Conservation (phyloP, 2,329 filamentous ascomycete genomes). For the Trichoderma semiorbis region DNA sequence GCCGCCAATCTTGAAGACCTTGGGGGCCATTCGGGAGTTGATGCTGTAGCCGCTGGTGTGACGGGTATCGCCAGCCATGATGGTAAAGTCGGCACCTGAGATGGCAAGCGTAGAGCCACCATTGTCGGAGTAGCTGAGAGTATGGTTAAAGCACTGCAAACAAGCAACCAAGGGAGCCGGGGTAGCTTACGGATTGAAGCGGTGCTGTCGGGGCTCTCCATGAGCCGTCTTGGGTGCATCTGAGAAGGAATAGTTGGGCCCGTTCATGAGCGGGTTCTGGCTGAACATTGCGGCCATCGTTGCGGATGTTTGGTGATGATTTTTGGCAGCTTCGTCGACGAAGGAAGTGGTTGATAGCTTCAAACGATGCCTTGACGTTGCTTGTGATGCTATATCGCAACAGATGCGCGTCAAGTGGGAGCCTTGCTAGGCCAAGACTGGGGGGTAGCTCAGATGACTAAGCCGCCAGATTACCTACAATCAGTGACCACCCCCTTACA, state of each 20-base stretch:
- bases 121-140: conserved; percentile 88
- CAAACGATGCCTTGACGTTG: conserved; percentile 15
- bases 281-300: conserved; percentile 66
- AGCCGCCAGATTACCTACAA: conserved; percentile 23
- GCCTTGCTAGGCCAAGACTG: conserved; percentile 41
- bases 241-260: conserved; percentile 66
- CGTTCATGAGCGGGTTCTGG: conserved; percentile 66
- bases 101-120: conserved; percentile 95
- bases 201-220: conserved; percentile 66
- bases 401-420: conserved; percentile 45
- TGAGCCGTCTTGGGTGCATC: conserved; percentile 53
- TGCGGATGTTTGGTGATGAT: conserved; percentile 20
- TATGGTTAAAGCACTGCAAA: neutral
- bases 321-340: neutral
- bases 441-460: conserved; percentile 42
- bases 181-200: conserved; percentile 80
- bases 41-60: conserved; percentile 97
- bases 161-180: neutral
- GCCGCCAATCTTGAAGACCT: conserved; percentile 96
- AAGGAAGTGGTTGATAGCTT: conserved; percentile 17
- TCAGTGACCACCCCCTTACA: conserved; percentile 15
- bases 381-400: conserved; percentile 28
- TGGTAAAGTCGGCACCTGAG: conserved; percentile 87
- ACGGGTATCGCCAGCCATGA: conserved; percentile 95
- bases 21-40: conserved; percentile 92